A percentile compares a stretch with the other conserved stretches of the same genome.
Evolutionary conservation across 495 filamentous ascomycete species (phyloP).

Genomic region (Aspergillus kassunensis): DNA sequence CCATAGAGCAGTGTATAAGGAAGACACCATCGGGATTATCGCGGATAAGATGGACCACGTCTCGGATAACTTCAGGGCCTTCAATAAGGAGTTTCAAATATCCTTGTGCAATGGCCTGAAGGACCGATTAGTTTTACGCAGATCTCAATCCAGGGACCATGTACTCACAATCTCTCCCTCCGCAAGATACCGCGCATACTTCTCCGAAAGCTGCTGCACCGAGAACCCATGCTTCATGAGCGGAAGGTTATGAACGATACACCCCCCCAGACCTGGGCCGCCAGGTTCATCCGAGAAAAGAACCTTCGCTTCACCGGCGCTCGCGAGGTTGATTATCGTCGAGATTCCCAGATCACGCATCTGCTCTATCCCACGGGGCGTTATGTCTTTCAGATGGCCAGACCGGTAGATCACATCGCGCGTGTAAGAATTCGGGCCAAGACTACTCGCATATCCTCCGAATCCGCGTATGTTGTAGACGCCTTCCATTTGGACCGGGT

Average conservation of each 20-base stretch:
- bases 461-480: neutral
- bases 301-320: neutral
- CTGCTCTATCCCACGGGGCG: neutral
- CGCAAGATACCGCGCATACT: neutral
- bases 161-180: neutral
- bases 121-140: neutral
- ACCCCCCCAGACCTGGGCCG: neutral
- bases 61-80: neutral
- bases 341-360: neutral
- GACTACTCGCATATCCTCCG: neutral
- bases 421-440: neutral
- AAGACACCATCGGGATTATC: neutral
- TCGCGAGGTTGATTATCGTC: neutral
- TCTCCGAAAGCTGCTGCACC: neutral
- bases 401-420: conserved; percentile 1
- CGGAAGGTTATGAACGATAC: neutral
- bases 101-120: neutral
- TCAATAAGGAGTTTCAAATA: neutral
- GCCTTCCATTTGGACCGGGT: neutral
- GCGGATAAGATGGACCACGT: neutral
- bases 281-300: neutral
- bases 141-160: too few relatives aligned
- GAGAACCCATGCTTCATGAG: conserved; percentile 2
- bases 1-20: conserved; percentile 3
- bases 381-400: neutral